phyloP scores from a whole-genome alignment of 1,284 basidiomycete genomes.

The Heterobasidion occidentale region DNA sequence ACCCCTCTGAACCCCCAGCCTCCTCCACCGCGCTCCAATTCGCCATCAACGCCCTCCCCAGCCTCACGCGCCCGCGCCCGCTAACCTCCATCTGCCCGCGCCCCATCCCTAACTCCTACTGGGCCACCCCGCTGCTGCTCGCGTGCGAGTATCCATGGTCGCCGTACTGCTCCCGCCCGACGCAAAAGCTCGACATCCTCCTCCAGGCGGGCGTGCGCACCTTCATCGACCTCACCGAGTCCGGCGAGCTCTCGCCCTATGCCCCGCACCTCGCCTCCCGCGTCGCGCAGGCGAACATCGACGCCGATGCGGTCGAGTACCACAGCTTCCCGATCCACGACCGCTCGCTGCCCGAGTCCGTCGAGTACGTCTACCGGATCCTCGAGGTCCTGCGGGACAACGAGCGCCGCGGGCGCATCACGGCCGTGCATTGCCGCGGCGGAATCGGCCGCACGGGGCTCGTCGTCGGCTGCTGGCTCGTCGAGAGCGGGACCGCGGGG shows the following conservation, averaged over 20 bases:
- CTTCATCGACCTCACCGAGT: slow-evolving; percentile 73
- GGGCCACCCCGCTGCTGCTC: slow-evolving; percentile 63
- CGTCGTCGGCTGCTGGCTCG: slow-evolving; percentile 72
- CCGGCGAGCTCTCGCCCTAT: slow-evolving; percentile 62
- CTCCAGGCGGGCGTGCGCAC: slow-evolving; percentile 64
- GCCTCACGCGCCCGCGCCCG: slow-evolving; percentile 6
- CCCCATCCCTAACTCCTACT: slow-evolving; percentile 74
- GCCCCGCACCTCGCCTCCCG: slow-evolving; percentile 44
- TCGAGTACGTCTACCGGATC: slow-evolving; percentile 46
- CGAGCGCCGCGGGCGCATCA: slow-evolving; percentile 42
- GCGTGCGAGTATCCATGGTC: slow-evolving; percentile 77
- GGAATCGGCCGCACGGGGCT: slow-evolving; percentile 71
- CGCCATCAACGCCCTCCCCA: neutral
- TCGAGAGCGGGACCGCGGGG: slow-evolving; percentile 51
- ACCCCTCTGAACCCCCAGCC: neutral
- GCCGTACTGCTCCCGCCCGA: slow-evolving; percentile 23
- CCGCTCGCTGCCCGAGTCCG: slow-evolving; percentile 49
- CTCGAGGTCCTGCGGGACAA: slow-evolving; percentile 51
- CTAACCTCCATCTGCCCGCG: slow-evolving; percentile 29
- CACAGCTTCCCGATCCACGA: slow-evolving; percentile 71
- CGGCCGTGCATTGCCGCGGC: slow-evolving; percentile 68
- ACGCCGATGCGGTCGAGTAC: slow-evolving; percentile 43
- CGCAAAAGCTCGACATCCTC: slow-evolving; percentile 56
- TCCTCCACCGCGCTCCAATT: neutral
- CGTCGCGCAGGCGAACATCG: slow-evolving; percentile 25